Evolutionary conservation across 2,329 filamentous ascomycete genomes (phyloP), one percentile per base, ranked within the genome.

Genomic region (Laburnicola sp.): DNA sequence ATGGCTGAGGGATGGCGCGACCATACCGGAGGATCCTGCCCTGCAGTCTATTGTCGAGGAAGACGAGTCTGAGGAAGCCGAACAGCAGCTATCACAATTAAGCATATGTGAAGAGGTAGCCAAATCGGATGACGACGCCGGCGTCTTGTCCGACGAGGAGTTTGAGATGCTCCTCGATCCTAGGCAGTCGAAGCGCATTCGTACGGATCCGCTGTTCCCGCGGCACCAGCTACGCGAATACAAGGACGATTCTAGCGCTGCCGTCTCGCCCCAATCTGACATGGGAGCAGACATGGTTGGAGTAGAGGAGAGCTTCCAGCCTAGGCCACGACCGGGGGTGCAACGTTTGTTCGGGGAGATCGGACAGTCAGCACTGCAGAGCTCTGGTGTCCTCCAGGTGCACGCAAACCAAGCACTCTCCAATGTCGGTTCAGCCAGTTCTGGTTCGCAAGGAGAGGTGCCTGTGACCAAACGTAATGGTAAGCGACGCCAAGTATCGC

Each of bases 1-100:
- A 1, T 97, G 93, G 93, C 78, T 96, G n/a, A 70, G 67, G 23
- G 71, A 77, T n/a, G 72, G 78, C 23, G 66, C 70, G 1, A 78
- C 82, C 47, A 45, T 67, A 34, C 60, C 56, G 4, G 49, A 62
- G 6, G 64, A 68, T 48, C 55, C 64, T 2, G 47, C 43, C 4
- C 65, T 80, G 11, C 65, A 72, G 38, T 73, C 71, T 3, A 79
- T 80, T 44, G 57, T 64, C 3, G 73, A 75, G 48, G 77, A 89
- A 60, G 86, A 88, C 51, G 86, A 88, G 53, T 79, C 78, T 21
- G 78, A 84, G 11, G 73, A 84, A n/a, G 77, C 70, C 8, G 69
- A 68, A 45, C 59, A 70, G 28, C 62, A 73, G 40, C 50, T 74
- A 6, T 74, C 71, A 4, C 71, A 74, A 41, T 74, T 90, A 25